A percentile compares a stretch with the other conserved stretches of the same genome.
These are phyloP conservation scores for Pseudogymnoascus sp. DNA, from an alignment of 2,329 filamentous ascomycete genomes.

Conservation along the genomic window DNA sequence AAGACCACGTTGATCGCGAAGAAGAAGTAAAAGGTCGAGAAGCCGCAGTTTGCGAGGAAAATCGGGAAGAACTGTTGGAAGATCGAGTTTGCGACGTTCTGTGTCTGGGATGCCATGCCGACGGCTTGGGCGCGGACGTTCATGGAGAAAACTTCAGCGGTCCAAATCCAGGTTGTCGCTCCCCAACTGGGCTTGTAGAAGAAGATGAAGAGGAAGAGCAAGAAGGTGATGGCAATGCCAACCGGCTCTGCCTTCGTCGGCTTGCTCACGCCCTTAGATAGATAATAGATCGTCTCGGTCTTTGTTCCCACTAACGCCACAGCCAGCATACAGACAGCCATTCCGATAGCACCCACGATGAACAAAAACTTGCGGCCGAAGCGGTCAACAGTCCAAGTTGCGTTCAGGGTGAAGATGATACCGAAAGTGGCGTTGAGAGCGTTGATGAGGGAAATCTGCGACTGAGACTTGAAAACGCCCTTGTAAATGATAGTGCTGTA, in stretches of 20 bases:
- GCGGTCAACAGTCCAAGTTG: constrained; percentile 65
- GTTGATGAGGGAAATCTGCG: constrained; percentile 65
- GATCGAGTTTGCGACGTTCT: constrained; percentile 59
- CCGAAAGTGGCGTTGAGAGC: constrained; percentile 66
- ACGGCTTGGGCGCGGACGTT: constrained; percentile 66
- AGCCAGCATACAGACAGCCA: constrained; percentile 64
- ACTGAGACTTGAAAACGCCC: constrained; percentile 53
- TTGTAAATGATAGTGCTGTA: constrained; percentile 71
- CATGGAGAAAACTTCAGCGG: constrained; percentile 62
- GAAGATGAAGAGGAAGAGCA: constrained; percentile 59
- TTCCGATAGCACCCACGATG: constrained; percentile 60
- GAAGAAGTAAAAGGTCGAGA: constrained; percentile 44
- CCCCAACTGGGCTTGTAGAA: constrained; percentile 67
- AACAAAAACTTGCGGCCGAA: constrained; percentile 65
- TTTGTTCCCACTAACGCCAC: constrained; percentile 50
- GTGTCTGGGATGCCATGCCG: constrained; percentile 52
- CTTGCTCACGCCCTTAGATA: neutral
- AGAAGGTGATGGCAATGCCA: constrained; percentile 61
- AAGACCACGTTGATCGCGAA: constrained; percentile 41
- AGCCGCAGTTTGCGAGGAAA: constrained; percentile 51
- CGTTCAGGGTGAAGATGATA: constrained; percentile 66
- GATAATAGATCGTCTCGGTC: constrained; percentile 31
- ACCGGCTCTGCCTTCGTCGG: constrained; percentile 54
- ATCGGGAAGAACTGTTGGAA: constrained; percentile 66
- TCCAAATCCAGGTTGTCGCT: constrained; percentile 66